Evolutionary conservation across 257 asterid genomes (phyloP), one percentile per base, ranked within the genome.

Genomic region (Fraxinus cuspidata): DNA sequence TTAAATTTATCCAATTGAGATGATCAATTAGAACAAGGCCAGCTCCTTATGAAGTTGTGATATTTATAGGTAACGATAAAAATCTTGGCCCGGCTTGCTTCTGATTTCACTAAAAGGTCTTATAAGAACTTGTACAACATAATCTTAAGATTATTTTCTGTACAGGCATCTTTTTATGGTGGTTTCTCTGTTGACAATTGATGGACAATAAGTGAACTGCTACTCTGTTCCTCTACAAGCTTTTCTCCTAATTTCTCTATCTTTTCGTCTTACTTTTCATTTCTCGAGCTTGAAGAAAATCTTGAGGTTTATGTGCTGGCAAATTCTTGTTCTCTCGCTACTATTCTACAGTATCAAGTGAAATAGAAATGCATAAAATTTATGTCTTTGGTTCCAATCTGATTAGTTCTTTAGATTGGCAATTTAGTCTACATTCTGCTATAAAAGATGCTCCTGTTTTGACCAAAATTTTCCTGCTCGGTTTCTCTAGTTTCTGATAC

Each of bases 251-350:
- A 56, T 47, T 47, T 47, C 56, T 32, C 63, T 1, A 40, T 42
- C 71, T 25, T 37, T 42, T 76, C 38, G 11, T 83, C 42, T 11
- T 32, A 42, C 51, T 12, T 42, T 11, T 42, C 18, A 42, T 42
- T 15, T 18, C 16, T 42, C 1, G 18, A 42, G 51, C 18, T 42
- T 42, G 51, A 42, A 11, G 51, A 42, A 42, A 42, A 42, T 42
- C 4, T 2, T 2, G 18, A 42, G 51, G 51, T 42, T 42, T 42
- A 42, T 42, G 51, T 4, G 51, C 51, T 42, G 47, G 51, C 16
- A 42, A 42, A 42, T 42, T 31, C 66, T 56, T 60, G 80, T 10
- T 83, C 70, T 51, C 66, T 66, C 66, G 81, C 5, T 47, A 11
- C 13, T 42, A 3, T 42, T 42, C 16, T 42, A 42, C 4, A 12